Evolutionary conservation across 768 basidiomycete species (phyloP).

Genomic region (Leucosporidium yakuticum): DNA sequence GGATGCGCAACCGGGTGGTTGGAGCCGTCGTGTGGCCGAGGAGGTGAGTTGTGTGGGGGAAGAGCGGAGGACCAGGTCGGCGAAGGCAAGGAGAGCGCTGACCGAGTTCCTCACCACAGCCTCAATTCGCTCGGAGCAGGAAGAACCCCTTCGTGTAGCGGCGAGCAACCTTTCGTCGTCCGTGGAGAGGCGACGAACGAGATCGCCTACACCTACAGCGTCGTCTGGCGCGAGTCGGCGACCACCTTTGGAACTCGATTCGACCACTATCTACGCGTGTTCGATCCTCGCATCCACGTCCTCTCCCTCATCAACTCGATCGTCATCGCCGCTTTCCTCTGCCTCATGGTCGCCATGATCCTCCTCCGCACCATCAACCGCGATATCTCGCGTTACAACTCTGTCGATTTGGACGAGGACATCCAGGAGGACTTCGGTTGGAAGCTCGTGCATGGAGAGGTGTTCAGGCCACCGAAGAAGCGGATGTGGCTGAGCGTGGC

Average conservation of each 20-base stretch:
- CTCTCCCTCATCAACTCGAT: conserved; percentile 89
- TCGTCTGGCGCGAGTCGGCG: conserved; percentile 60
- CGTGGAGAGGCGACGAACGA: conserved; percentile 57
- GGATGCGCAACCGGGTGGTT: conserved; percentile 69
- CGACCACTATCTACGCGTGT: conserved; percentile 92
- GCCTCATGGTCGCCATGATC: conserved; percentile 88
- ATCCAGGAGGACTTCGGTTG: conserved; percentile 84
- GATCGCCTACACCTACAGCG: conserved; percentile 78
- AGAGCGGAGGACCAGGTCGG: not conserved
- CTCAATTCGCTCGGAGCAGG: conserved; percentile 38
- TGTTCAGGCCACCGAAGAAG: conserved; percentile 75
- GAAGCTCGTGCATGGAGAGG: conserved; percentile 95
- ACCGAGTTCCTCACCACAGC: not conserved
- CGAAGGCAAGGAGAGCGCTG: too few species aligned
- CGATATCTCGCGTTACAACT: conserved; percentile 93
- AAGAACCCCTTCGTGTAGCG: conserved; percentile 38
- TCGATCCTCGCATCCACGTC: conserved; percentile 93
- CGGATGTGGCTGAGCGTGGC: conserved; percentile 74
- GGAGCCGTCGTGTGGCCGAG: conserved; percentile 79
- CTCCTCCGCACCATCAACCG: conserved; percentile 76
- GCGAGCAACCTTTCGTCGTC: conserved; percentile 49
- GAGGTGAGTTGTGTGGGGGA: conserved; percentile 13
- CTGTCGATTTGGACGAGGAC: conserved; percentile 73
- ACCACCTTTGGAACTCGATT: conserved; percentile 75
- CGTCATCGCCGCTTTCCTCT: conserved; percentile 78